These are phyloP conservation scores for Candida endomychidarum DNA, from an alignment of 805 yeast species.

Conservation along the genomic window DNA sequence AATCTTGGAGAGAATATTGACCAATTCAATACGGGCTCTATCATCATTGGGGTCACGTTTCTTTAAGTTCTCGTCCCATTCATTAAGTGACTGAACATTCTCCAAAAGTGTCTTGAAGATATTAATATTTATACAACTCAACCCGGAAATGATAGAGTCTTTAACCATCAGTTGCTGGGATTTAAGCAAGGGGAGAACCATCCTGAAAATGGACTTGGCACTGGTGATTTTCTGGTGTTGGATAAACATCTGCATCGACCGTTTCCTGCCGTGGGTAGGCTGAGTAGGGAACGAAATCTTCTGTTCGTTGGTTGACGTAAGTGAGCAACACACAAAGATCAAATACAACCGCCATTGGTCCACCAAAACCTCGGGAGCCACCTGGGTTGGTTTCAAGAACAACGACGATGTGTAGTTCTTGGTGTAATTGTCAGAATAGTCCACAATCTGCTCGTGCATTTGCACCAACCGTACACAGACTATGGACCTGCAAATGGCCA, in stretches of 20 bases:
- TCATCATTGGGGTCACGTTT: constrained; percentile 37
- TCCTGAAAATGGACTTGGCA: constrained; percentile 82
- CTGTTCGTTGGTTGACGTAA: constrained; percentile 88
- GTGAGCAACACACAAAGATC: constrained; percentile 87
- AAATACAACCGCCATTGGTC: constrained; percentile 89
- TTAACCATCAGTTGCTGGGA: constrained; percentile 68
- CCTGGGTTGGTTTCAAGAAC: constrained; percentile 28
- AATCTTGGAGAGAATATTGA: constrained; percentile 69
- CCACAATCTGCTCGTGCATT: constrained; percentile 67
- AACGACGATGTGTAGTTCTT: constrained; percentile 37
- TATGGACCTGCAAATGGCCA: constrained; percentile 87
- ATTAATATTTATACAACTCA: constrained; percentile 87
- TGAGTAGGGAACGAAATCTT: constrained; percentile 54
- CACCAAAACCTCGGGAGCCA: constrained; percentile 67
- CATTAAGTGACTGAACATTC: constrained; percentile 60
- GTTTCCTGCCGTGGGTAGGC: constrained; percentile 68
- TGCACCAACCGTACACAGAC: constrained; percentile 89
- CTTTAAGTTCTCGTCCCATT: constrained; percentile 39
- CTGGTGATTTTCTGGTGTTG: constrained; percentile 92
- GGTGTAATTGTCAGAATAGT: constrained; percentile 47
- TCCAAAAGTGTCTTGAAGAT: constrained; percentile 82
- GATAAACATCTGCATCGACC: constrained; percentile 74
- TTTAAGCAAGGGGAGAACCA: constrained; percentile 79
- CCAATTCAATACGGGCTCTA: constrained; percentile 66
- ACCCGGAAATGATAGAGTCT: constrained; percentile 86